Conservation (phyloP, 1,284 basidiomycete species). For the Anthracocystis setariae region DNA sequence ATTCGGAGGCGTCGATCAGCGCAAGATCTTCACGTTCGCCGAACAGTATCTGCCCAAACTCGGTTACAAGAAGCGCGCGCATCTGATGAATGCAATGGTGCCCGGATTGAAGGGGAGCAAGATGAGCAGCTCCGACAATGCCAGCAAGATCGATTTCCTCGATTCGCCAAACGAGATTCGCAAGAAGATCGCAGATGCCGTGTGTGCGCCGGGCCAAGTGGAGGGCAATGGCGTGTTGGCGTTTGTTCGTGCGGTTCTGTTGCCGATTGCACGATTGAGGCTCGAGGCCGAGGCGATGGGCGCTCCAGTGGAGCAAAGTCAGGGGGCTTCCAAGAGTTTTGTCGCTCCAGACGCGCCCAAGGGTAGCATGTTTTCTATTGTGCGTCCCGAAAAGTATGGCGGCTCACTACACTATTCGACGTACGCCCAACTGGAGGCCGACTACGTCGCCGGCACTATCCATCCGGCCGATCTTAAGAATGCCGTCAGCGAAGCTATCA, state of each 20-base stretch:
- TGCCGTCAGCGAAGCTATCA: constrained; percentile 80
- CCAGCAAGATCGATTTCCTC: constrained; percentile 97
- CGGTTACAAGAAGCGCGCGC: constrained; percentile 92
- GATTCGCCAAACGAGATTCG: constrained; percentile 84
- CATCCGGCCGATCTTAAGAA: constrained; percentile 92
- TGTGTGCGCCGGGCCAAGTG: constrained; percentile 87
- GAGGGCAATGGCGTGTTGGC: constrained; percentile 90
- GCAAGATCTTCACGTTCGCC: constrained; percentile 98
- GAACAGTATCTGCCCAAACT: constrained; percentile 92
- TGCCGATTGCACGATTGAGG: constrained; percentile 76
- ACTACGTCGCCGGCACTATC: constrained; percentile 80
- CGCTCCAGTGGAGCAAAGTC: constrained; percentile 20
- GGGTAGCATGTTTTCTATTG: constrained; percentile 84
- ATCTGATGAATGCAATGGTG: constrained; percentile 99
- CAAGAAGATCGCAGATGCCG: constrained; percentile 90
- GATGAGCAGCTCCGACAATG: constrained; percentile 97
- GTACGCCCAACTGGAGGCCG: constrained; percentile 78
- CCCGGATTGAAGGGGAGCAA: constrained; percentile 93
- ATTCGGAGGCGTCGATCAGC: constrained; percentile 97
- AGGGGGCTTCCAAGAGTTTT: constrained; percentile 41
- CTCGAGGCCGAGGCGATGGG: constrained; percentile 46
- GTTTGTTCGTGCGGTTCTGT: constrained; percentile 87
- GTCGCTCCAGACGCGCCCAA: constrained; percentile 75
- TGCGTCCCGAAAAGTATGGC: constrained; percentile 83
- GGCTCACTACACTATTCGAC: constrained; percentile 80